Conservation (phyloP, 139 green algal genomes). For the Chlorella vulgaris region DNA sequence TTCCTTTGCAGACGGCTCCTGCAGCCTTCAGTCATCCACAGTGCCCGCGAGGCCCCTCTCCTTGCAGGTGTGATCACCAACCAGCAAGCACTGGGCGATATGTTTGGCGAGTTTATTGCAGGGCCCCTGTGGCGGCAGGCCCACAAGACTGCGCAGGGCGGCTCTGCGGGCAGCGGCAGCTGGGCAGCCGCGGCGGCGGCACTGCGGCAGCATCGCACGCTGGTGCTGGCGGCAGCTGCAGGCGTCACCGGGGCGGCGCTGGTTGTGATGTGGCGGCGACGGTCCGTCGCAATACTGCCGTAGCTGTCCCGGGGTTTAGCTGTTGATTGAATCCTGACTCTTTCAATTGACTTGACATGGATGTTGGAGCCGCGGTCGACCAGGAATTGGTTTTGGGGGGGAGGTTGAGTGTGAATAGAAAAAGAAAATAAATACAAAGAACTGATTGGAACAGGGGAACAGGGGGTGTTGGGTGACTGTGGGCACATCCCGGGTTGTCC, state of each 20-base stretch:
- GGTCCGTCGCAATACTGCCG: background rate
- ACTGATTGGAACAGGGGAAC: too few species aligned
- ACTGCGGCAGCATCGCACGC: background rate
- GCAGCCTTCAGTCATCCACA: background rate
- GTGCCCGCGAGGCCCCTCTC: too few species aligned
- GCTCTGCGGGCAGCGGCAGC: background rate
- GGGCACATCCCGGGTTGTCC: too few species aligned
- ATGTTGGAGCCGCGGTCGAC: too few species aligned
- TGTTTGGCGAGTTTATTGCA: slow-evolving; percentile 44
- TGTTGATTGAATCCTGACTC: too few species aligned
- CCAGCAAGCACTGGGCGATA: slow-evolving; percentile 23
- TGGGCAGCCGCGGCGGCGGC: background rate
- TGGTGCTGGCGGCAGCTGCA: background rate
- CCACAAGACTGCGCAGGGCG: too few species aligned
- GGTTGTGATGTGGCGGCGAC: background rate
- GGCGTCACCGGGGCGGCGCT: background rate
- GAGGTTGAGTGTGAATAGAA: too few species aligned
- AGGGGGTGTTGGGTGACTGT: too few species aligned
- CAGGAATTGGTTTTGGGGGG: too few species aligned
- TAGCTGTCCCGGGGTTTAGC: too few species aligned
- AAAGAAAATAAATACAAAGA: too few species aligned
- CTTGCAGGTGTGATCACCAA: slow-evolving; percentile 26
- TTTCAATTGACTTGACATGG: too few species aligned
- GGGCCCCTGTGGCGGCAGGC: slow-evolving; percentile 32
- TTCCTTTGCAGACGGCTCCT: background rate